These are phyloP conservation scores for Colletotrichum eremochloae DNA, from an alignment of 2,329 filamentous ascomycete genomes.

Conservation along the genomic window DNA sequence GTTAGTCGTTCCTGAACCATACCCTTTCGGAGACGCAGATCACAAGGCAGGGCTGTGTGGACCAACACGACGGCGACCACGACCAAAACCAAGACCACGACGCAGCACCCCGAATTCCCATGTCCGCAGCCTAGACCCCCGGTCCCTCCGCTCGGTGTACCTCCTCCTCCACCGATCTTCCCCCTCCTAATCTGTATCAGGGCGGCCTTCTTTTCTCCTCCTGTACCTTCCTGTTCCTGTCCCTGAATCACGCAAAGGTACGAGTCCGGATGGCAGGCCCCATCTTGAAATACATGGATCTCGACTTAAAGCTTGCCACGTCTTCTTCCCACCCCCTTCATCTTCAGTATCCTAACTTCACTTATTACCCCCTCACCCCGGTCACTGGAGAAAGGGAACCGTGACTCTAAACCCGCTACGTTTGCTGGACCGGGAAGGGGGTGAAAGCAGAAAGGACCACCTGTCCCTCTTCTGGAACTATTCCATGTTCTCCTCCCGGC, in stretches of 20 bases:
- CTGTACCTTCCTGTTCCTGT: slow-evolving; percentile 3
- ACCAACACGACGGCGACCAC: not conserved
- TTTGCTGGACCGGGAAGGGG: not conserved
- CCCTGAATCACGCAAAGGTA: slow-evolving; percentile 12
- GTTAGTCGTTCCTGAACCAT: slow-evolving; percentile 34
- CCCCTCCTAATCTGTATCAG: slow-evolving; percentile 14
- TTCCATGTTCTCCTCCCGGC: slow-evolving; percentile 21
- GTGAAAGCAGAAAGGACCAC: not conserved
- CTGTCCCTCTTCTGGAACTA: not conserved
- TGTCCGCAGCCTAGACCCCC: not conserved
- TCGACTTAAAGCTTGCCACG: not conserved
- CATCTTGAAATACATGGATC: not conserved
- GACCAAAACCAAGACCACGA: no score
- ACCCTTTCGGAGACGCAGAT: slow-evolving; percentile 10
- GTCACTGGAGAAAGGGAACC: not conserved
- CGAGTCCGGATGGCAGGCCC: not conserved
- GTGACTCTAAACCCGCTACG: not conserved
- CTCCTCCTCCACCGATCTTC: slow-evolving; percentile 29
- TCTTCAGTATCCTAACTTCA: not conserved
- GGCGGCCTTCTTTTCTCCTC: not conserved
- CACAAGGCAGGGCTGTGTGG: slow-evolving; percentile 1
- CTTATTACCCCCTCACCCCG: not conserved
- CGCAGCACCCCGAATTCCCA: not conserved
- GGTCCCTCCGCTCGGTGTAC: not conserved
- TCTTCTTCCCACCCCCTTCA: not conserved